Evolutionary conservation across 2,329 filamentous ascomycete genomes (phyloP).

Genomic region (Fonsecaea erecta): DNA sequence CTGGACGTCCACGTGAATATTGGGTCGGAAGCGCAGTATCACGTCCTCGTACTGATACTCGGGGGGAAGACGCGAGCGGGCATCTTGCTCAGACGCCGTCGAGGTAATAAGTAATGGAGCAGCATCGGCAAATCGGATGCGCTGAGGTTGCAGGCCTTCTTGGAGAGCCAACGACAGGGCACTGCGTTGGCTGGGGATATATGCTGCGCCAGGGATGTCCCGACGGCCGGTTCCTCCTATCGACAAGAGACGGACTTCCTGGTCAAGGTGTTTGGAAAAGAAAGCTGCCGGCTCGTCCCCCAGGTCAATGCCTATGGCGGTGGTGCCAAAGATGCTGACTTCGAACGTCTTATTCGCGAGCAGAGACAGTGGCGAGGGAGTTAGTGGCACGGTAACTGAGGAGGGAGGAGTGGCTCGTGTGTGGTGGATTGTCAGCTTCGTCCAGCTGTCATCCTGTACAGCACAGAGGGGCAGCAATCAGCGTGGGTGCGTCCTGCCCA

Average conservation of each 20-base stretch:
- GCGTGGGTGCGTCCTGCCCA: not conserved
- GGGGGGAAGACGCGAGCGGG: constrained; percentile 28
- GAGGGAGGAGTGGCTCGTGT: constrained; percentile 25
- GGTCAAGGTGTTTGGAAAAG: constrained; percentile 34
- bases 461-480: not conserved
- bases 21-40: constrained; percentile 34
- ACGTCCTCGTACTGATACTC: constrained; percentile 33
- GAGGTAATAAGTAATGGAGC: constrained; percentile 35
- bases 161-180: constrained; percentile 32
- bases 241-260: constrained; percentile 33
- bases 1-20: constrained; percentile 35
- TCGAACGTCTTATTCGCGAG: constrained; percentile 32
- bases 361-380: constrained; percentile 33
- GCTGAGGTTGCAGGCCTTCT: constrained; percentile 35
- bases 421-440: constrained; percentile 35
- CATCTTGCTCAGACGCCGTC: constrained; percentile 34
- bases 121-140: constrained; percentile 36
- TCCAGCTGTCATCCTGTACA: constrained; percentile 33
- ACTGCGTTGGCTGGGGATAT: constrained; percentile 33
- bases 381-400: constrained; percentile 34
- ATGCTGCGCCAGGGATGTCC: constrained; percentile 37
- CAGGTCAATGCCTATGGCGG: constrained; percentile 35
- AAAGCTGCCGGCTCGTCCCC: constrained; percentile 33
- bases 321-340: constrained; percentile 37
- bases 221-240: constrained; percentile 36